Evolutionary conservation across 805 yeast genomes (phyloP).

Genomic region (Saccharomycopsis sp.): DNA sequence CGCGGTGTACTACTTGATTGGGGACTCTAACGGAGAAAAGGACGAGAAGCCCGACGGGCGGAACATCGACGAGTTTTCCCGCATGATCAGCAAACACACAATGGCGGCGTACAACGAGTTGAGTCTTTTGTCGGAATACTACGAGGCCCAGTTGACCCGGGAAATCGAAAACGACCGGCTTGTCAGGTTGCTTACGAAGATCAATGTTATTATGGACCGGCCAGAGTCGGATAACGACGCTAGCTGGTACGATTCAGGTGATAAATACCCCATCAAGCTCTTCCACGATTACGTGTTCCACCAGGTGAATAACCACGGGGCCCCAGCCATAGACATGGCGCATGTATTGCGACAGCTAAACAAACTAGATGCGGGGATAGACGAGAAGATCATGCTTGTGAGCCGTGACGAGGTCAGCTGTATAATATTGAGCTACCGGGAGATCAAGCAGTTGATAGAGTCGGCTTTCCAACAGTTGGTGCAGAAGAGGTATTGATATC

Average conservation of each 20-base stretch:
- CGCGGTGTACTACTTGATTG: conserved; percentile 35
- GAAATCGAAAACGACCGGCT: conserved; percentile 88
- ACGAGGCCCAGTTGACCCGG: conserved; percentile 52
- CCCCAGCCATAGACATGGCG: conserved; percentile 72
- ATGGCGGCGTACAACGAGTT: conserved; percentile 43
- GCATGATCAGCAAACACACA: conserved; percentile 38
- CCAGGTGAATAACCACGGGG: conserved; percentile 70
- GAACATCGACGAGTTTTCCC: conserved; percentile 31
- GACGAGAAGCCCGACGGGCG: conserved; percentile 21
- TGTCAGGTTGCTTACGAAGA: conserved; percentile 73
- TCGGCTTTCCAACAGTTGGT: conserved; percentile 10
- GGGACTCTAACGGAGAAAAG: conserved; percentile 17
- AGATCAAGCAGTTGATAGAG: conserved; percentile 62
- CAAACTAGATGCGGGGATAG: conserved; percentile 87
- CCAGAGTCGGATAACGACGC: conserved; percentile 54
- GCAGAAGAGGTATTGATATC: not conserved
- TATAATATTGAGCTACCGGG: conserved; percentile 78
- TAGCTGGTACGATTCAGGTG: conserved; percentile 71
- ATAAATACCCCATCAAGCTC: conserved; percentile 60
- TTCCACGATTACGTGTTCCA: conserved; percentile 84
- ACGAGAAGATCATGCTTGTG: conserved; percentile 73
- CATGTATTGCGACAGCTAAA: conserved; percentile 75
- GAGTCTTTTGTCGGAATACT: conserved; percentile 46
- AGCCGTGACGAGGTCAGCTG: conserved; percentile 83
- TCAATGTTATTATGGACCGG: conserved; percentile 70